Evolutionary conservation across 148 eudicot species (phyloP), one percentile per base, ranked within the genome.

Genomic region (Silene latifolia): DNA sequence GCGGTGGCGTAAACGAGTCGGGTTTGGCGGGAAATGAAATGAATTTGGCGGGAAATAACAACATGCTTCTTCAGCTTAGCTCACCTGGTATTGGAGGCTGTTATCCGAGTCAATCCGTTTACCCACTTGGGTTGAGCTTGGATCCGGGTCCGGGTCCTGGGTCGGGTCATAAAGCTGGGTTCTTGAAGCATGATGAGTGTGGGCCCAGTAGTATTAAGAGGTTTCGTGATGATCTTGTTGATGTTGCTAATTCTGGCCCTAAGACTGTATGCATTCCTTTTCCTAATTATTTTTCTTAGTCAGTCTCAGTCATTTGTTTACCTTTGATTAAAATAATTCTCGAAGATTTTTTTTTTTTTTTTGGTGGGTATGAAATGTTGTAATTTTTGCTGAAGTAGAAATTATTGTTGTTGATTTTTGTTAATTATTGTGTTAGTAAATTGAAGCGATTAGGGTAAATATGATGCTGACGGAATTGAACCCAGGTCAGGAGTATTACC

Each of bases 11-110:
- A 32, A 71, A 69, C 0, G 88, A 80, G 42, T 35, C 84, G 10
- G 72, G 64, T 77, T 20, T 39, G 9, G 44, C 44, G 44, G 44
- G 56, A 51, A 63, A 27, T 32, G 66, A 63, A 7, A 23, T 63
- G 66, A 63, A 63, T 25, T 56, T 86, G 73, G 81, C 82, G 46
- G 86, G 82, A 53, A 61, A 63, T 25, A 71, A 78, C 42, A 59
- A 83, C 51, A 88, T 88, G 92, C 71, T 85, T 74, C 83, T 88
- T 27, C 92, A 88, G 79, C 85, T 88, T 17, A 88, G 69, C 79
- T 85, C 87, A 58, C 74, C 81, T 25, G 80, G 82, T 39, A 69
- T 39, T 6, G 44, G 44, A 4, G 44, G 44, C 8, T 39, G 65
- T 7, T 77, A 53, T 3, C 85, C 74, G 13, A 78, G 67, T 12